A percentile compares a stretch with the other conserved stretches of the same genome.
Conservation (phyloP, 2,329 filamentous ascomycete genomes). For the Colletotrichum somersetense region DNA sequence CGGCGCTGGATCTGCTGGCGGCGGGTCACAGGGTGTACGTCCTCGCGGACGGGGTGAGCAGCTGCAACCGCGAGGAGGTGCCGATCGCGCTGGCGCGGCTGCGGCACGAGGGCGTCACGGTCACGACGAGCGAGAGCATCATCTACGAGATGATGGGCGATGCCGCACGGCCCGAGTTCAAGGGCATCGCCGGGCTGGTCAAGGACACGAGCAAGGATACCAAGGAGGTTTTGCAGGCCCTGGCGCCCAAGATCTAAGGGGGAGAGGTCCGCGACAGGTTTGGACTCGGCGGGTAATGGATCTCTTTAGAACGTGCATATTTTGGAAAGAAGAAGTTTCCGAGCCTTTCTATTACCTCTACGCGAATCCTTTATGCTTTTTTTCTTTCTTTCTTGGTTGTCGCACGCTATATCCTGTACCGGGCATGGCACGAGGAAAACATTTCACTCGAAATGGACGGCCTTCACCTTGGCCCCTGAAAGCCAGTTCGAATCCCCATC, state of each 20-base stretch:
- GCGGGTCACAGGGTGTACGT: conserved; percentile 87
- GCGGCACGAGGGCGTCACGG: conserved; percentile 78
- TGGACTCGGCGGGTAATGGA: neutral
- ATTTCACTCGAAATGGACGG: conserved; percentile 47
- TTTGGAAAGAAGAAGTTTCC: neutral
- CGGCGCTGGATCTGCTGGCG: conserved; percentile 82
- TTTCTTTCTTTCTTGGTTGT: too few species aligned
- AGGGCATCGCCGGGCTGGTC: conserved; percentile 78
- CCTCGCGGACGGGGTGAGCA: conserved; percentile 89
- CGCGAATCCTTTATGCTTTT: neutral
- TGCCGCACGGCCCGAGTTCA: conserved; percentile 79
- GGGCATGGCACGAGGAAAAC: neutral
- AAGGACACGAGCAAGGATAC: conserved; percentile 82
- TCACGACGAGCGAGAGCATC: conserved; percentile 91
- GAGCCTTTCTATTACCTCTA: neutral
- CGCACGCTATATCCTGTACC: neutral
- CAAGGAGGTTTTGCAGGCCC: conserved; percentile 72
- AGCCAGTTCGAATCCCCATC: conserved; percentile 65
- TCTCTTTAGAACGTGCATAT: neutral
- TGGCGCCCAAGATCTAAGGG: conserved; percentile 72
- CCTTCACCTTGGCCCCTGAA: conserved; percentile 61
- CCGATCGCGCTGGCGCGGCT: conserved; percentile 82
- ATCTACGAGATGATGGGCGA: conserved; percentile 92
- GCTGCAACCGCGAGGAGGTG: conserved; percentile 86
- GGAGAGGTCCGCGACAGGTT: too few species aligned